Conservation (phyloP, 2,329 filamentous ascomycete species). For the Coniochaeta pulveracea region DNA sequence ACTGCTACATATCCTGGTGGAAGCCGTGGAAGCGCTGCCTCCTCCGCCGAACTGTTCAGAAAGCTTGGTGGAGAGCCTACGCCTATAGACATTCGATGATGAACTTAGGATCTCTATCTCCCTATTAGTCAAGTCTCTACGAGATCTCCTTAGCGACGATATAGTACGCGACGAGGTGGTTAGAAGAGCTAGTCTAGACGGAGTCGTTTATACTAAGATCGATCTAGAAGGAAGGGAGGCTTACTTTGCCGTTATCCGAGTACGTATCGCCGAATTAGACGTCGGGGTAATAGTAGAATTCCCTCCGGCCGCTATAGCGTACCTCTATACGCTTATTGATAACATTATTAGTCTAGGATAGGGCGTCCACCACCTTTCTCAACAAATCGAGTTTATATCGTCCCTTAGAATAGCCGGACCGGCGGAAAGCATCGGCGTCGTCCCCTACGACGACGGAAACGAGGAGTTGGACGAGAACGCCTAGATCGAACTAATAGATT, state of each 20-base stretch:
- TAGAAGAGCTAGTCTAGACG: background rate
- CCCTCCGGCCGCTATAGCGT: background rate
- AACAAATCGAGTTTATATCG: no score
- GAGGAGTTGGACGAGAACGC: background rate
- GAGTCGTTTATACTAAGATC: no score
- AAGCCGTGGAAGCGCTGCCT: background rate
- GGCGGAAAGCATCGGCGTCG: background rate
- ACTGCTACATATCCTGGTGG: background rate
- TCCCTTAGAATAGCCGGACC: no score
- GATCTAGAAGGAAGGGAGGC: background rate
- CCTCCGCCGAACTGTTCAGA: background rate
- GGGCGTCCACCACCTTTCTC: background rate
- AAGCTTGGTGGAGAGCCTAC: background rate
- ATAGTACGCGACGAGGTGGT: conserved; percentile 1
- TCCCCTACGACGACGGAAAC: background rate
- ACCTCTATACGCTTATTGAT: background rate
- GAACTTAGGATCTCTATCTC: background rate
- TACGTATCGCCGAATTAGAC: background rate
- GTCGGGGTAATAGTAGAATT: background rate
- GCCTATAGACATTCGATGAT: no score
- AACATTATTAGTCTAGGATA: background rate
- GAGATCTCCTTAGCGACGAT: background rate
- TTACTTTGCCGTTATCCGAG: background rate
- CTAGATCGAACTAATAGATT: background rate
- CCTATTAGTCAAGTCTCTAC: background rate